phyloP scores from a whole-genome alignment of 768 basidiomycete genomes.

The Coprinellus aureogranulatus region DNA sequence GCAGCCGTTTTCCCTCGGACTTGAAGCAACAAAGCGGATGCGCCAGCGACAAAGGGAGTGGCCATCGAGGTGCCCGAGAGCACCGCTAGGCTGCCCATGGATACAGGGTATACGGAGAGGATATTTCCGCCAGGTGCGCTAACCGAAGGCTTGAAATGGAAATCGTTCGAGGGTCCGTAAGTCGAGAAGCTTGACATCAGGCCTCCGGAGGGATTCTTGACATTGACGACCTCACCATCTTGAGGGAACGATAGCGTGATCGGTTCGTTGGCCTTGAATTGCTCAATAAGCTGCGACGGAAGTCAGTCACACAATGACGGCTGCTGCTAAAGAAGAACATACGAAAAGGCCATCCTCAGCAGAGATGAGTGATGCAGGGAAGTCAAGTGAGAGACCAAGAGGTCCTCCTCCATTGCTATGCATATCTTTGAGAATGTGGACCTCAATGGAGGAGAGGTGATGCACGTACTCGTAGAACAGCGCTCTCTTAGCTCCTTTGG shows the following conservation, averaged over 20 bases:
- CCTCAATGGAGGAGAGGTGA: too few species aligned
- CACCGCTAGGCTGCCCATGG: slow-evolving; percentile 38
- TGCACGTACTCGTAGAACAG: too few species aligned
- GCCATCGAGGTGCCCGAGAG: slow-evolving; percentile 47
- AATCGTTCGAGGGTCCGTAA: slow-evolving; percentile 61
- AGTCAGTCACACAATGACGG: too few species aligned
- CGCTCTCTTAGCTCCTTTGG: too few species aligned
- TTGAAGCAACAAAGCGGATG: slow-evolving; percentile 40
- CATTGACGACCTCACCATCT: slow-evolving; percentile 37
- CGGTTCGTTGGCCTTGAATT: slow-evolving; percentile 51
- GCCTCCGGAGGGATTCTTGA: too few species aligned
- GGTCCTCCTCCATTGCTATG: slow-evolving; percentile 54
- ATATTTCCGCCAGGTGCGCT: slow-evolving; percentile 55
- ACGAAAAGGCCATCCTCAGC: slow-evolving; percentile 55
- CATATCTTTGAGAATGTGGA: too few species aligned
- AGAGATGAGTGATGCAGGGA: slow-evolving; percentile 50
- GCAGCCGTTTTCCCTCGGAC: slow-evolving; percentile 33
- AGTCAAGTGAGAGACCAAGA: slow-evolving; percentile 38
- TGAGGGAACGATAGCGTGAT: too few species aligned
- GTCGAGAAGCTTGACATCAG: slow-evolving; percentile 51
- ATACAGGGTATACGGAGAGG: slow-evolving; percentile 42
- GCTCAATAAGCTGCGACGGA: too few species aligned
- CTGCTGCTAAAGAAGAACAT: too few species aligned
- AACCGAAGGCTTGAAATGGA: slow-evolving; percentile 54
- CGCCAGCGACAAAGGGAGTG: slow-evolving; percentile 46